These are phyloP conservation scores for Penicillium hesseltinei DNA, from an alignment of 2,329 filamentous ascomycete genomes.

Conservation along the genomic window DNA sequence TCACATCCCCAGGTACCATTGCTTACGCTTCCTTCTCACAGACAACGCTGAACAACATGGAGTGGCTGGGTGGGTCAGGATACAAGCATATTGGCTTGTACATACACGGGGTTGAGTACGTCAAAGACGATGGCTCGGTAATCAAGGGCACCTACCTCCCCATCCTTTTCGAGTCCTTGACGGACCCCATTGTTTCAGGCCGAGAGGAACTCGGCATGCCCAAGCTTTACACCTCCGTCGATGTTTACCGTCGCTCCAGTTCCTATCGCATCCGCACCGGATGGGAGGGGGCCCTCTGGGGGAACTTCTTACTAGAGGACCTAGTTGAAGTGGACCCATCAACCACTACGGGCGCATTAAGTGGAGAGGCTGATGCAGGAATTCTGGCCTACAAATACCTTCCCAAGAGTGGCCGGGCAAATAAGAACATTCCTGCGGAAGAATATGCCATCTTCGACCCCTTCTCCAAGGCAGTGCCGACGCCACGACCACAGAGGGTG, in stretches of 20 bases:
- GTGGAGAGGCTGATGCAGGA: constrained; percentile 43
- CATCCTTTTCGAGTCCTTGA: constrained; percentile 57
- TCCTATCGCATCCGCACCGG: constrained; percentile 43
- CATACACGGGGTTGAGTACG: constrained; percentile 61
- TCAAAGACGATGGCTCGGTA: constrained; percentile 48
- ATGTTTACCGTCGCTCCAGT: constrained; percentile 40
- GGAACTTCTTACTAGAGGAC: constrained; percentile 35
- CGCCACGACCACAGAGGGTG: constrained; percentile 20
- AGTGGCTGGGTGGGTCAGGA: constrained; percentile 60
- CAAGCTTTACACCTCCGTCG: constrained; percentile 56
- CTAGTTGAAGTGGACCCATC: constrained; percentile 31
- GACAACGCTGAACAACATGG: constrained; percentile 51
- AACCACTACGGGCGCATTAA: constrained; percentile 19
- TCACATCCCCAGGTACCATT: constrained; percentile 46
- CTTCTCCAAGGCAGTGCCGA: constrained; percentile 33
- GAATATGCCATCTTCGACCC: constrained; percentile 51
- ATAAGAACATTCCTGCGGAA: constrained; percentile 52
- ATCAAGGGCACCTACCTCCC: constrained; percentile 56
- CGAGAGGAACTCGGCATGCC: constrained; percentile 63
- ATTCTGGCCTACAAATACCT: constrained; percentile 59
- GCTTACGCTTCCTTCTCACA: constrained; percentile 45
- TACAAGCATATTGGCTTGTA: constrained; percentile 61
- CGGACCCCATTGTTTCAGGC: constrained; percentile 60
- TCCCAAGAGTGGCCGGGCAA: constrained; percentile 51
- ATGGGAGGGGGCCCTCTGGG: constrained; percentile 47